Evolutionary conservation across 208 protist genomes (phyloP), one percentile per base, ranked within the genome.

Genomic region (Trypanosomatidae sp.): DNA sequence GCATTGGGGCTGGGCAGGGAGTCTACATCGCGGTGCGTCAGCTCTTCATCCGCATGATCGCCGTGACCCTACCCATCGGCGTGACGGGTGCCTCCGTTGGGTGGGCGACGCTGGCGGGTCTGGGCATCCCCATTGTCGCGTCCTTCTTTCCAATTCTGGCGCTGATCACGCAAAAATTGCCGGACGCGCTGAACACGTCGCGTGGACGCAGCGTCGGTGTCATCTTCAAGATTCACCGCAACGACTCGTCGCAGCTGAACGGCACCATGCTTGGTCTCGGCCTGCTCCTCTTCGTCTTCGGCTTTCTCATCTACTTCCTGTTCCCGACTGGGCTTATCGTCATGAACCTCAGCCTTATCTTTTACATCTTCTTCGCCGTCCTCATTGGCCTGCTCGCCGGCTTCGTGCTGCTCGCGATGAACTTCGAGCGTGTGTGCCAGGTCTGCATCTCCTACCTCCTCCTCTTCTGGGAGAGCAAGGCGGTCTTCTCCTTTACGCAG

Each of bases 331-430:
- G 83, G 1, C 58, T 99, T 0, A 47, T 99, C 12, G 73, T 74
- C 8, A 86, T 94, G 68, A 95, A 99, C 68, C 71, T 99, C 1
- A 59, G 53, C 25, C 71, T 98, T 1, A 74, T 99, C 44, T 88
- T 99, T 28, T 95, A 96, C 81, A 96, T 99, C 73, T 99, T 99
- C 83, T 97, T 99, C 62, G 80, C 74, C 30, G 66, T 99, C 5
- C 73, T 99, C 7, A 69, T 98, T 60, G 84, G 80, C 19, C 91
- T 98, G 82, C 73, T 99, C 4, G 77, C 90, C 9, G 97, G 97
- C 13, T 66, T 98, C 3, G 84, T 97, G 10, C 43, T 98, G 19
- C 77, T 99, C 0, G 53, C 89, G 0, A 44, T 98, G 2, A 99
- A 99, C 80, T 79, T 99, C n/a, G 94, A 99, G 77, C 75, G 83